Evolutionary conservation across 257 asterid genomes (phyloP), one percentile per base, ranked within the genome.

Genomic region (Craterostigma plantagineum): DNA sequence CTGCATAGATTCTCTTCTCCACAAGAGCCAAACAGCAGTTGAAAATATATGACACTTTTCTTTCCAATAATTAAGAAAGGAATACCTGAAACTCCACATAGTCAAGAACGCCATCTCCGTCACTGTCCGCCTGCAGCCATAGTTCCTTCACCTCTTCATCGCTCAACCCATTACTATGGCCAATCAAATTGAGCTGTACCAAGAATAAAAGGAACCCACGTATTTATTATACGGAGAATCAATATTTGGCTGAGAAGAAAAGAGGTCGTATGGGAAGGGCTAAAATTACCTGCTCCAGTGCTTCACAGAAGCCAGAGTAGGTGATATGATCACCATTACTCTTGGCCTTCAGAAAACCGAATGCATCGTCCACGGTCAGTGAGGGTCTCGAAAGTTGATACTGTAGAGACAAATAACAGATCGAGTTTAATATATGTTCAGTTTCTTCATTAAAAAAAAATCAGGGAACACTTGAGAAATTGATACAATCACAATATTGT

Each of bases 371-470:
- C 60, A 74, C 91, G 2, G 91, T 79, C 63, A 90, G 61, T 1
- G 87, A 79, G 48, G 94, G 83, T 50, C 84, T 79, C 59, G 77
- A 61, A 43, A 90, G 92, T 18, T 90, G 92, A 75, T 90, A 74
- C 99, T 90, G 92, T 53, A 12, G 10, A 23, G 30, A 23, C 30
- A 23, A 23, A 23, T 23, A 23, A 23, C 30, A 2, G 30, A 23
- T 23, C 6, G 30, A 23, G 30, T 6, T 23, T 23, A 23, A 6
- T 2, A 23, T 23, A 6, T 2, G 30, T 23, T 23, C 30, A 23
- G 30, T 23, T 23, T 23, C 30, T 23, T 23, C 30, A 23, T 23
- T 2, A 23, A n/a, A n/a, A 6, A n/a, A 23, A 23, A 23, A 23
- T 2, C 30, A 23, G 30, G 30, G 30, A 23, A 23, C 6, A 23